A percentile compares a stretch with the other conserved stretches of the same genome.
Conservation (phyloP, 1,139 yeast species). For the Yamadazyma aaseri region DNA sequence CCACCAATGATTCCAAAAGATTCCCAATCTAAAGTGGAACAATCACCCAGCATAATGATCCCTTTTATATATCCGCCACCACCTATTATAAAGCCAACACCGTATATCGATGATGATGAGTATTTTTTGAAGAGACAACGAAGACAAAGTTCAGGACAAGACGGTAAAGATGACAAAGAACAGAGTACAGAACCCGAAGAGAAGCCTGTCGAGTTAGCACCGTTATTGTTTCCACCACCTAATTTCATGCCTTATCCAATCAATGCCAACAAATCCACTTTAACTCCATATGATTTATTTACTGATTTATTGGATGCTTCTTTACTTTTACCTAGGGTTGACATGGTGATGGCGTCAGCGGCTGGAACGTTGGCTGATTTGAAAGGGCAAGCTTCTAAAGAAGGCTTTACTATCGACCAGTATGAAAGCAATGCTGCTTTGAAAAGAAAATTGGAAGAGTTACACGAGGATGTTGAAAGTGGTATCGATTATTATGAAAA, state of each 20-base stretch:
- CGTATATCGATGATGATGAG: slow-evolving; percentile 12
- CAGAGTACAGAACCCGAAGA: background rate
- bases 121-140: slow-evolving; percentile 5
- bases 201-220: slow-evolving; percentile 33
- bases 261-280: slow-evolving; percentile 33
- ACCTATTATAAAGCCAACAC: slow-evolving; percentile 30
- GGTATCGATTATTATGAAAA: slow-evolving; percentile 5
- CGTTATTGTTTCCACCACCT: slow-evolving; percentile 49
- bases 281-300: slow-evolving; percentile 40
- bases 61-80: slow-evolving; percentile 50
- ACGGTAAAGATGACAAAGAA: slow-evolving; percentile 7
- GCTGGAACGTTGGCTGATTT: slow-evolving; percentile 46
- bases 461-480: slow-evolving; percentile 7
- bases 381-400: slow-evolving; percentile 32
- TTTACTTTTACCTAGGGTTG: slow-evolving; percentile 37
- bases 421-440: slow-evolving; percentile 11
- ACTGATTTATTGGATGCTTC: slow-evolving; percentile 38
- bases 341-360: slow-evolving; percentile 51
- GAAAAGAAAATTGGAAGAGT: slow-evolving; percentile 1
- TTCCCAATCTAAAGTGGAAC: slow-evolving; percentile 14
- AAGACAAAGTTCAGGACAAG: slow-evolving; percentile 7
- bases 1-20: slow-evolving; percentile 29
- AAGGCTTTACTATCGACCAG: slow-evolving; percentile 27
- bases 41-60: slow-evolving; percentile 34
- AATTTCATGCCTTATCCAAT: slow-evolving; percentile 50